Conservation (phyloP, 1,284 basidiomycete genomes). For the Microstroma glucosiphilum region DNA sequence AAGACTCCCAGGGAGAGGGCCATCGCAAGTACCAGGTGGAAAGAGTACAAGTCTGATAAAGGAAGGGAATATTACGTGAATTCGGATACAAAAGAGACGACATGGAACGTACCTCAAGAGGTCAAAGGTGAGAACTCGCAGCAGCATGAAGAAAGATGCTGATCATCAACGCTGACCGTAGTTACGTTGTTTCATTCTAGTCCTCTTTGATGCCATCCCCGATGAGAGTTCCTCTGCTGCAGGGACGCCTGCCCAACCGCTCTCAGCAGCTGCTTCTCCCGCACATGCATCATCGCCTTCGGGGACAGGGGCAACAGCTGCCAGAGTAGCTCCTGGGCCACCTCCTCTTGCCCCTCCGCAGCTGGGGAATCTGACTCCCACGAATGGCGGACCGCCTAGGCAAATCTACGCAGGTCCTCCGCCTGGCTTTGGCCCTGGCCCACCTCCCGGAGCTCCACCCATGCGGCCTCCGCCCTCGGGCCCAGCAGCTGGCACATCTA, state of each 20-base stretch:
- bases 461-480: constrained; percentile 4
- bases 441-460: constrained; percentile 6
- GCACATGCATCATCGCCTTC: not conserved
- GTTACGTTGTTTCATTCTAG: constrained; percentile 7
- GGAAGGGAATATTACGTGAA: constrained; percentile 45
- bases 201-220: constrained; percentile 33
- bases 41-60: constrained; percentile 46
- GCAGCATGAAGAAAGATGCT: not conserved
- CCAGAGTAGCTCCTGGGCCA: constrained; percentile 1
- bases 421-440: constrained; percentile 12
- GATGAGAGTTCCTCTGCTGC: constrained; percentile 15
- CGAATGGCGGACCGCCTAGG: not conserved
- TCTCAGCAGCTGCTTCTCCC: not conserved
- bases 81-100: constrained; percentile 44
- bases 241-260: not conserved
- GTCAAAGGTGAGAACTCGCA: constrained; percentile 20
- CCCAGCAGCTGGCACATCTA: constrained; percentile 3
- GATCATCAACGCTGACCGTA: not conserved
- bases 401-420: constrained; percentile 15
- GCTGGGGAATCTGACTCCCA: not conserved
- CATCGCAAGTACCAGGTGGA: constrained; percentile 45
- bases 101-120: constrained; percentile 43
- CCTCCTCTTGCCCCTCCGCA: not conserved
- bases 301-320: not conserved
- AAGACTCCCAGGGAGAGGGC: constrained; percentile 44